A percentile compares a stretch with the other conserved stretches of the same genome.
phyloP scores from a whole-genome alignment of 2,329 filamentous ascomycete genomes.

The Daldinia sp. region DNA sequence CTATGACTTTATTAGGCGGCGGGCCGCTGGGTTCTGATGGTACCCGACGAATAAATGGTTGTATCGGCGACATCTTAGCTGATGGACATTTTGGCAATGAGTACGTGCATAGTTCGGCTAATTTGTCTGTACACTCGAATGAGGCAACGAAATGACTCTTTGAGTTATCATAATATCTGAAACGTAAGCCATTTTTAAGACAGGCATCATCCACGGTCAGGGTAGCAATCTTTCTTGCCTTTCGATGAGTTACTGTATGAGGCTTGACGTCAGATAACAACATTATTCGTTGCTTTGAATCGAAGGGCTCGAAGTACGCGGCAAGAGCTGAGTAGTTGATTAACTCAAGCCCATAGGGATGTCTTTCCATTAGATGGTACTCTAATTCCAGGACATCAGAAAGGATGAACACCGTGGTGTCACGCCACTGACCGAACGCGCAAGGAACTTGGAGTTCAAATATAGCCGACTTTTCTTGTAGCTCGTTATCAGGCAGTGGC shows the following conservation, averaged over 20 bases:
- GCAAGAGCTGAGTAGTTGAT: background rate
- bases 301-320: conserved; percentile 6
- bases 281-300: conserved; percentile 11
- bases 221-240: background rate
- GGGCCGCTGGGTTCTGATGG: conserved; percentile 45
- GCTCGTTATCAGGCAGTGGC: conserved; percentile 59
- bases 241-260: conserved; percentile 35
- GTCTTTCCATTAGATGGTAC: conserved; percentile 42
- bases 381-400: conserved; percentile 53
- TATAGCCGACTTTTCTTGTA: conserved; percentile 58
- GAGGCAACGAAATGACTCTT: conserved; percentile 29
- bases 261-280: conserved; percentile 36
- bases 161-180: conserved; percentile 54
- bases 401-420: conserved; percentile 59
- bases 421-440: conserved; percentile 61
- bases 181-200: conserved; percentile 59
- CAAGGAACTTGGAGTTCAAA: conserved; percentile 64
- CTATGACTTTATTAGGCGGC: conserved; percentile 64
- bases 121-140: conserved; percentile 40
- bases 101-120: conserved; percentile 56
- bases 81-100: conserved; percentile 48
- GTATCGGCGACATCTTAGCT: conserved; percentile 48
- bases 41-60: conserved; percentile 56
- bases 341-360: conserved; percentile 44
- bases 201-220: conserved; percentile 56